Conservation (phyloP, 177 flowering plant genomes). For the Tripterygium wilfordii region DNA sequence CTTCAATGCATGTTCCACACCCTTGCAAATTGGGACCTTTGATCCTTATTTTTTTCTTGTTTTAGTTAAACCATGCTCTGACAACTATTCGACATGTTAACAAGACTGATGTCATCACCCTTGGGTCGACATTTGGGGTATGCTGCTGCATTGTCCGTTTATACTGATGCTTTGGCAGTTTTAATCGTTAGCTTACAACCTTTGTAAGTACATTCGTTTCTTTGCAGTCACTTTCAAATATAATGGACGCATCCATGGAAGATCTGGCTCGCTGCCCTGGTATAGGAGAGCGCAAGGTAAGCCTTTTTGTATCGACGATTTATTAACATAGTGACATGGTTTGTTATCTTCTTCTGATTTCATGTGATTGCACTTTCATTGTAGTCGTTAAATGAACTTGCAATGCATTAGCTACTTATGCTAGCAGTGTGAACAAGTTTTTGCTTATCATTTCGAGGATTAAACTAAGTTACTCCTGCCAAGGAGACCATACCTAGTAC, state of each 20-base stretch:
- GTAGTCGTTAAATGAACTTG: no score
- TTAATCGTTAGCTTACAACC: neutral
- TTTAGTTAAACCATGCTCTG: conserved; percentile 74
- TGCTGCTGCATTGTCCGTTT: no score
- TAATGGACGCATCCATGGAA: conserved; percentile 97
- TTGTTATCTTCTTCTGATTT: no score
- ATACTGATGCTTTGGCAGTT: neutral
- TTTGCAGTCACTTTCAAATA: conserved; percentile 75
- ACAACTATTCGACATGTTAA: conserved; percentile 81
- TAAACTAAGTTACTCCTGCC: no score
- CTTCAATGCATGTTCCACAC: conserved; percentile 6
- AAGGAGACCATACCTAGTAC: no score
- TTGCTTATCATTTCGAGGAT: no score
- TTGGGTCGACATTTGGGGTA: conserved; percentile 98
- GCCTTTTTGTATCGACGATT: no score
- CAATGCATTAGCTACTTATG: no score
- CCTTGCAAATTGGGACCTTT: conserved; percentile 8
- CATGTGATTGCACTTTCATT: no score
- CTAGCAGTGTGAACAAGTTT: no score
- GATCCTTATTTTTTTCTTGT: conserved; percentile 3
- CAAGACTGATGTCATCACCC: conserved; percentile 97
- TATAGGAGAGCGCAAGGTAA: conserved; percentile 95
- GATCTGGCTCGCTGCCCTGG: conserved; percentile 97
- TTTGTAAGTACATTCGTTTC: neutral
- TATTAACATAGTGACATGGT: no score